A percentile compares a stretch with the other conserved stretches of the same genome.
Evolutionary conservation across 176 grass and related monocot species (phyloP).

Genomic region (Alloteropsis semialata): DNA sequence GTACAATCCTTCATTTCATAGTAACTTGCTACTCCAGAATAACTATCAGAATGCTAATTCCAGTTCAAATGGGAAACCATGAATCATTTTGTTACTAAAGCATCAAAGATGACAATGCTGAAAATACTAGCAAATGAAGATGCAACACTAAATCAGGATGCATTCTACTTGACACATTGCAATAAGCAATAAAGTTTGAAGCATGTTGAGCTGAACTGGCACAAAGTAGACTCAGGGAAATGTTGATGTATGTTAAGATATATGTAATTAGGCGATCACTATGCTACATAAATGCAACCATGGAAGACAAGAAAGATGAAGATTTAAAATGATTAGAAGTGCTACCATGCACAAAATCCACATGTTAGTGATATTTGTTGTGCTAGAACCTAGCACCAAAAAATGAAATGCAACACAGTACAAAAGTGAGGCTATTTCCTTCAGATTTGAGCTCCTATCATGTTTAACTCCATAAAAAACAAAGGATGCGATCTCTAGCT

Average conservation of each 20-base stretch:
- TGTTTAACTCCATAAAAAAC: slow-evolving; percentile 36
- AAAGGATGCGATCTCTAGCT: slow-evolving; percentile 38
- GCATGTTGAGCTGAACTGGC: neutral
- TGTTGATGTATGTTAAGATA: neutral
- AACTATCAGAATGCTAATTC: neutral
- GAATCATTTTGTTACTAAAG: neutral
- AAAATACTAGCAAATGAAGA: slow-evolving; percentile 4
- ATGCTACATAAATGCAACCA: slow-evolving; percentile 6
- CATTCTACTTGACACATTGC: neutral
- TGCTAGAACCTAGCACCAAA: slow-evolving; percentile 10
- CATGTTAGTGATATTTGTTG: neutral
- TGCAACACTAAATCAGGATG: neutral
- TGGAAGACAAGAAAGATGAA: neutral
- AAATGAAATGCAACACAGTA: slow-evolving; percentile 1
- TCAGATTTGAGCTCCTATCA: slow-evolving; percentile 40
- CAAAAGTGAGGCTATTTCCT: slow-evolving; percentile 38
- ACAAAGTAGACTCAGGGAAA: neutral
- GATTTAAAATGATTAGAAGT: neutral
- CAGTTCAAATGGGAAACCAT: neutral
- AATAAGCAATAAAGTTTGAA: neutral
- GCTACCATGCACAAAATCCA: slow-evolving; percentile 5
- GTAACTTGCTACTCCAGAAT: neutral
- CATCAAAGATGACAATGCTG: neutral
- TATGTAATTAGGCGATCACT: neutral
- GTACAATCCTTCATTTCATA: neutral